Conservation (phyloP, 768 basidiomycete genomes). For the Pisolithus microcarpus region DNA sequence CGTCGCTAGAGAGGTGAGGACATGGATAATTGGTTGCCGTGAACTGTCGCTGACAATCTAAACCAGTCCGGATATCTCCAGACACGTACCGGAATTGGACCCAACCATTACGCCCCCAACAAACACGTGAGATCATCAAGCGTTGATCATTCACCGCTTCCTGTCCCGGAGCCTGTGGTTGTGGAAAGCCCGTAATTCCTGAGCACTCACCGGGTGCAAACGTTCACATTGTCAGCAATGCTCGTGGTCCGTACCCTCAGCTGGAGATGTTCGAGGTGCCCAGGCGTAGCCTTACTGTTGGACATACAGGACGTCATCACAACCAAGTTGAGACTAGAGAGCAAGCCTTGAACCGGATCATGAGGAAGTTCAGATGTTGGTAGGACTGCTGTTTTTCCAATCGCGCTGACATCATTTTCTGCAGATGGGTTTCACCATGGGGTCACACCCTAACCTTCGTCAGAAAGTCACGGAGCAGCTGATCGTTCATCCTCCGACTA, state of each 20-base stretch:
- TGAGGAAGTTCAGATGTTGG: constrained; percentile 56
- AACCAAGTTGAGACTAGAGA: constrained; percentile 13
- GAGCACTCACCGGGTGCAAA: constrained; percentile 11
- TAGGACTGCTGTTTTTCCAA: constrained; percentile 7
- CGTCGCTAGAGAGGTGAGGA: constrained; percentile 22
- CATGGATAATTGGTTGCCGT: not conserved
- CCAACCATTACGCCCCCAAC: not conserved
- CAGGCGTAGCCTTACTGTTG: constrained; percentile 30
- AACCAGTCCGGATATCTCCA: constrained; percentile 16
- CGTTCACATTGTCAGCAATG: constrained; percentile 54
- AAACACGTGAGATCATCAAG: constrained; percentile 1
- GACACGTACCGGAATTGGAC: constrained; percentile 17
- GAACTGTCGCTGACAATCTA: constrained; percentile 2
- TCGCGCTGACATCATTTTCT: constrained; percentile 6
- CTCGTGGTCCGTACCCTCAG: constrained; percentile 52
- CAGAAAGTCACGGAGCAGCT: constrained; percentile 46
- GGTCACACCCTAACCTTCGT: constrained; percentile 45
- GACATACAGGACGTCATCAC: constrained; percentile 14
- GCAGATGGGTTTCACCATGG: constrained; percentile 72
- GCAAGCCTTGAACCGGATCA: constrained; percentile 45
- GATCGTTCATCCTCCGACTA: constrained; percentile 31
- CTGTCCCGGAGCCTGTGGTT: constrained; percentile 4
- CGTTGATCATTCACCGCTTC: constrained; percentile 3
- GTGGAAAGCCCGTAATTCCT: constrained; percentile 8
- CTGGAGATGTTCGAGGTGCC: constrained; percentile 60